Percentiles rank a stretch among this genome's conserved stretches.
phyloP scores from a whole-genome alignment of 352 stramenopile species.

The Pythium phragmiticola region DNA sequence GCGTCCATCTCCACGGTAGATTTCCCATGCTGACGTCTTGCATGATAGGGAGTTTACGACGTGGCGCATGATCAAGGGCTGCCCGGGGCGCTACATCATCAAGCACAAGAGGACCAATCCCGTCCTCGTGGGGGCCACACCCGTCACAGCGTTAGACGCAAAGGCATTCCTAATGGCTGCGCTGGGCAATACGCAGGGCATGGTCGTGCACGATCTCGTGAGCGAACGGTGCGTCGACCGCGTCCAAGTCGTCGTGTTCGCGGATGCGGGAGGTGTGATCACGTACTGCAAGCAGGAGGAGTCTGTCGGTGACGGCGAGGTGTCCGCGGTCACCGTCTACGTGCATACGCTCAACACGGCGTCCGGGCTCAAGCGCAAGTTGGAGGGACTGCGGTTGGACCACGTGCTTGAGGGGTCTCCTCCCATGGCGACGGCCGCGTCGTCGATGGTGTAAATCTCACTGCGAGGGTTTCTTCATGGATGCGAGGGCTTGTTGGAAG shows the following conservation, averaged over 20 bases:
- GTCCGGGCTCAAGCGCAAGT: slow-evolving; percentile 54
- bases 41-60: slow-evolving; percentile 44
- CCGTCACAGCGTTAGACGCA: slow-evolving; percentile 38
- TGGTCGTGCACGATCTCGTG: slow-evolving; percentile 35
- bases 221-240: slow-evolving; percentile 45
- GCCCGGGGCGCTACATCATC: slow-evolving; percentile 62
- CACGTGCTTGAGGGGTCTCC: slow-evolving; percentile 30
- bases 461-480: slow-evolving; percentile 14
- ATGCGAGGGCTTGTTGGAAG: slow-evolving; percentile 39
- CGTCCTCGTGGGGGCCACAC: slow-evolving; percentile 31
- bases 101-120: slow-evolving; percentile 47
- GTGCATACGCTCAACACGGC: slow-evolving; percentile 71
- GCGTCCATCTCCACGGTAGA: background rate
- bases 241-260: slow-evolving; percentile 61
- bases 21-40: background rate
- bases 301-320: background rate
- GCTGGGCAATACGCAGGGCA: slow-evolving; percentile 16
- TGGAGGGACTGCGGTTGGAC: slow-evolving; percentile 45
- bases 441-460: background rate
- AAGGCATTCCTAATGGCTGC: slow-evolving; percentile 29
- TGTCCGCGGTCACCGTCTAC: background rate
- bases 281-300: slow-evolving; percentile 54
- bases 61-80: slow-evolving; percentile 79
- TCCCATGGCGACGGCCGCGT: background rate
- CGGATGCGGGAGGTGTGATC: slow-evolving; percentile 54